Conservation (phyloP, 495 filamentous ascomycete genomes). For the Lentithecium fluviatile region DNA sequence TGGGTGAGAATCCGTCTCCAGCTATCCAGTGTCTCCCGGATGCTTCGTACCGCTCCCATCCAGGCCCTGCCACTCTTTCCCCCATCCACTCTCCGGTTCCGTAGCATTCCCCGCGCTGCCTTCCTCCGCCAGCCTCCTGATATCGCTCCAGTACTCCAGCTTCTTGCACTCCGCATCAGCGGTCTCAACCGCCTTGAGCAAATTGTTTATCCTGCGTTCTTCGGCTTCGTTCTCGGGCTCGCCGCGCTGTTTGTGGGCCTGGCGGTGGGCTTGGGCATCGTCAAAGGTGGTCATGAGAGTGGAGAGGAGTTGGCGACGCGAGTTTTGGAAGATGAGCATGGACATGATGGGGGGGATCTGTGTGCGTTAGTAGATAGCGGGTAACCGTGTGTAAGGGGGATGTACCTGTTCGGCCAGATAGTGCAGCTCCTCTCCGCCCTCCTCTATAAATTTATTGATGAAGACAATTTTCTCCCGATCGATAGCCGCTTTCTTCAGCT, state of each 20-base stretch:
- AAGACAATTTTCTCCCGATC: slow-evolving; percentile 88
- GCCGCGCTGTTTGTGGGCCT: slow-evolving; percentile 36
- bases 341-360: slow-evolving; percentile 81
- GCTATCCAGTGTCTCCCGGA: slow-evolving; percentile 5
- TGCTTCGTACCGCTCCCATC: slow-evolving; percentile 31
- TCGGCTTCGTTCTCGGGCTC: slow-evolving; percentile 36
- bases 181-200: slow-evolving; percentile 57
- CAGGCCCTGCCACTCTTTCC: slow-evolving; percentile 28
- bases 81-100: slow-evolving; percentile 37
- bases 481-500: slow-evolving; percentile 66
- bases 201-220: slow-evolving; percentile 50
- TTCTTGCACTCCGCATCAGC: slow-evolving; percentile 67
- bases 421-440: slow-evolving; percentile 74
- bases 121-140: slow-evolving; percentile 58
- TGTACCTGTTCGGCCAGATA: slow-evolving; percentile 67
- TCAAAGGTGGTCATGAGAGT: slow-evolving; percentile 64
- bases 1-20: no score
- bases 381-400: not conserved
- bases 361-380: slow-evolving; percentile 21
- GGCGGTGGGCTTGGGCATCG: slow-evolving; percentile 44
- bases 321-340: slow-evolving; percentile 84
- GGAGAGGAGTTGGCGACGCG: slow-evolving; percentile 70
- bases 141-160: slow-evolving; percentile 74
- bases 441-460: slow-evolving; percentile 72
- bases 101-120: slow-evolving; percentile 53